Conservation (phyloP, 257 asterid species). For the Nicotiana sylvestris region DNA sequence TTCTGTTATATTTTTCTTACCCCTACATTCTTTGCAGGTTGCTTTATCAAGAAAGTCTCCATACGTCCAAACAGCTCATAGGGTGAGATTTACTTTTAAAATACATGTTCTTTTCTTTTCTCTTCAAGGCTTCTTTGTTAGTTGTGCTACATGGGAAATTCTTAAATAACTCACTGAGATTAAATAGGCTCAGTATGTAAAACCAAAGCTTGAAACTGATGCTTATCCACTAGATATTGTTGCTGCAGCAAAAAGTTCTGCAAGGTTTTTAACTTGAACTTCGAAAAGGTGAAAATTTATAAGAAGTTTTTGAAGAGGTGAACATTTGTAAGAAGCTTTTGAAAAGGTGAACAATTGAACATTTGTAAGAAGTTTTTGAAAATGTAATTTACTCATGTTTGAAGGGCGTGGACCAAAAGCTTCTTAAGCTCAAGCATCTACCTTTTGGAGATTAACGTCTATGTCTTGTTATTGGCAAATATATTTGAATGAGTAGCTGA, state of each 20-base stretch:
- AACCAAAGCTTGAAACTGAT: background rate
- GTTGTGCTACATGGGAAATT: background rate
- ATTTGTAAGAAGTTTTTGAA: too few relatives aligned
- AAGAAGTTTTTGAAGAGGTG: background rate
- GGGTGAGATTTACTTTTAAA: constrained; percentile 50
- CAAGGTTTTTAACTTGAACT: background rate
- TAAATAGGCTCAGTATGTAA: background rate
- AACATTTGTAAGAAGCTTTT: background rate
- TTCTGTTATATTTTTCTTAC: background rate
- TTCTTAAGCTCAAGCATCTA: too few relatives aligned
- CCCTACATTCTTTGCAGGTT: constrained; percentile 49
- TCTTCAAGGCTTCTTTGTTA: background rate
- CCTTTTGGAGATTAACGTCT: too few relatives aligned
- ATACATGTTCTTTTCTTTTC: background rate
- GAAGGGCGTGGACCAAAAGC: background rate
- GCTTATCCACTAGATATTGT: background rate
- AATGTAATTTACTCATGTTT: background rate
- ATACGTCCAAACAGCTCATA: constrained; percentile 94
- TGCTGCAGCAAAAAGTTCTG: background rate
- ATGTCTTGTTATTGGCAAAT: too few relatives aligned
- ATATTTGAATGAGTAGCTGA: background rate
- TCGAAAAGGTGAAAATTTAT: background rate
- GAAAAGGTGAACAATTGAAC: too few relatives aligned
- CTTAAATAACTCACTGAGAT: background rate
- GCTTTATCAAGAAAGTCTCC: constrained; percentile 99